Percentiles rank a stretch among this genome's conserved stretches.
Evolutionary conservation across 345 rosid species (phyloP).

Genomic region (Brassica cretica): DNA sequence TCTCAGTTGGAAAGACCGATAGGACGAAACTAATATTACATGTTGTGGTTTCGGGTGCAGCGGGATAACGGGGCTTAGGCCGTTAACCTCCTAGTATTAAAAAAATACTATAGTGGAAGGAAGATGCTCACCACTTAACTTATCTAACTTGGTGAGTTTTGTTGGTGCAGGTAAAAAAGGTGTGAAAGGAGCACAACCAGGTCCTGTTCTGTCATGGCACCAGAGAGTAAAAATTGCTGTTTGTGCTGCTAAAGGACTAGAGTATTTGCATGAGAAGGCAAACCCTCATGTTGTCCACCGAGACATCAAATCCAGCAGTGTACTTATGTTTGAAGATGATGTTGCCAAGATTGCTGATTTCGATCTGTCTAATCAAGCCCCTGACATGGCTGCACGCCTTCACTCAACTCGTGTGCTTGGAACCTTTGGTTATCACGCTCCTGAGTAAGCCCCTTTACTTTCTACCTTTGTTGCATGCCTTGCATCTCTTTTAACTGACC

Average conservation of each 20-base stretch:
- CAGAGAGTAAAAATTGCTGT: conserved; percentile 95
- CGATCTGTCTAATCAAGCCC: conserved; percentile 95
- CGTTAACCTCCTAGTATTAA: neutral
- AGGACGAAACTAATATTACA: neutral
- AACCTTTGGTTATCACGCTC: conserved; percentile 97
- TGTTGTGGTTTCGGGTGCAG: neutral
- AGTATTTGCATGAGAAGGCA: conserved; percentile 92
- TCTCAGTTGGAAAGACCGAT: no score
- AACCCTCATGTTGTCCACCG: conserved; percentile 82
- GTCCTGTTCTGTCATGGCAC: conserved; percentile 89
- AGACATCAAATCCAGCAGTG: conserved; percentile 89
- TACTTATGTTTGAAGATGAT: conserved; percentile 82
- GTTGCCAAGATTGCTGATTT: conserved; percentile 95
- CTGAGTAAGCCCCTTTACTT: conserved; percentile 65
- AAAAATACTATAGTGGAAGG: neutral
- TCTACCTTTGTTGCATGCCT: neutral
- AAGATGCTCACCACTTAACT: neutral
- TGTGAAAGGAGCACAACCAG: conserved; percentile 88
- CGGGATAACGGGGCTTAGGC: neutral
- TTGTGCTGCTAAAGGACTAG: conserved; percentile 92
- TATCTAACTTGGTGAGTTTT: neutral
- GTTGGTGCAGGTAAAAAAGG: conserved; percentile 75
- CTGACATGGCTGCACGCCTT: conserved; percentile 90
- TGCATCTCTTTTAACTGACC: conserved; percentile 3
- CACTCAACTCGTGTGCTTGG: conserved; percentile 96